Evolutionary conservation across 495 filamentous ascomycete species (phyloP).

Genomic region (Hypoxylon subgilvum): DNA sequence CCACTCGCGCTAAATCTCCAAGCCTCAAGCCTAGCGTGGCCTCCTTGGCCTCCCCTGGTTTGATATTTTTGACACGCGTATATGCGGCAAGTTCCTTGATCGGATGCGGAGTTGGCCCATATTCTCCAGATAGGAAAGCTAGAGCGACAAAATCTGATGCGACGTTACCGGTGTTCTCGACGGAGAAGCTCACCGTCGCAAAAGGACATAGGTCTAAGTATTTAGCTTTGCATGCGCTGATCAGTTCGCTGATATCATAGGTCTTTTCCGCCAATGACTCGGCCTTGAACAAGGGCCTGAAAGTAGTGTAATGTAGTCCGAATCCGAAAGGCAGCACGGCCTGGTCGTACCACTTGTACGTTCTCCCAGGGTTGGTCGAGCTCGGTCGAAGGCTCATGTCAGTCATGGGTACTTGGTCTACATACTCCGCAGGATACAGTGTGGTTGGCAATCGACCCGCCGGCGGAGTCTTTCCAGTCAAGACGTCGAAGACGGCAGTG

Average conservation of each 20-base stretch:
- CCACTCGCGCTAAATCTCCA: conserved; percentile 63
- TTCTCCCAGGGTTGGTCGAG: conserved; percentile 46
- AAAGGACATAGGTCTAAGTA: conserved; percentile 55
- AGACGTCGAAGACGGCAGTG: conserved; percentile 58
- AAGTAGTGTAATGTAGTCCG: conserved; percentile 55
- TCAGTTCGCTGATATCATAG: conserved; percentile 42
- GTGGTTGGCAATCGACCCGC: conserved; percentile 69
- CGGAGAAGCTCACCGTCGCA: conserved; percentile 43
- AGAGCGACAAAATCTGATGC: conserved; percentile 67
- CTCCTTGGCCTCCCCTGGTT: conserved; percentile 44
- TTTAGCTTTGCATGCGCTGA: conserved; percentile 39
- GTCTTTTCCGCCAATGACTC: conserved; percentile 17
- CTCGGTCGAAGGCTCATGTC: conserved; percentile 51
- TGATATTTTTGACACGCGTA: conserved; percentile 56
- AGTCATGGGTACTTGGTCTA: conserved; percentile 44
- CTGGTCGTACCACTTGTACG: conserved; percentile 52
- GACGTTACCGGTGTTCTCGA: conserved; percentile 59
- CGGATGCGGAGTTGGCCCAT: conserved; percentile 66
- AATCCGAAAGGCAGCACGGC: conserved; percentile 55
- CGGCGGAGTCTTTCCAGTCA: conserved; percentile 58
- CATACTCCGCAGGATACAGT: conserved; percentile 50
- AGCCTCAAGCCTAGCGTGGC: conserved; percentile 60
- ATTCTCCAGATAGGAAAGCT: conserved; percentile 59
- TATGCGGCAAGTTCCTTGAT: conserved; percentile 70
- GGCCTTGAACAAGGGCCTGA: conserved; percentile 45